Conservation (phyloP, 2,329 filamentous ascomycete genomes). For the Teratosphaeria zuluensis region DNA sequence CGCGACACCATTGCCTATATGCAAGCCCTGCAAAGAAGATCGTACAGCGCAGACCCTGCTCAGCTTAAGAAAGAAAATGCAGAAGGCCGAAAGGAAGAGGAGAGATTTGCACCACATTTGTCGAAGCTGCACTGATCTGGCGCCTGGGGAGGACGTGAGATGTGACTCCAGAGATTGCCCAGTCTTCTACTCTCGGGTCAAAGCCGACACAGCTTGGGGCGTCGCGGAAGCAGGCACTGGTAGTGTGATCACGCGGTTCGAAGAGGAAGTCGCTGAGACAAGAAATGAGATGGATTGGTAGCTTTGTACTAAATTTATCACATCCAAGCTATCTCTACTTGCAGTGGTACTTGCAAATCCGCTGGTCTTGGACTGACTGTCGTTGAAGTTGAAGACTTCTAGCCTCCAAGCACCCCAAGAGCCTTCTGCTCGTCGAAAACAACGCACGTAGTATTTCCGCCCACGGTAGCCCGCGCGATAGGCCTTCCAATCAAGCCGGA, state of each 20-base stretch:
- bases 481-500: slow-evolving; percentile 49
- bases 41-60: slow-evolving; percentile 53
- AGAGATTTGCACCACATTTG: slow-evolving; percentile 62
- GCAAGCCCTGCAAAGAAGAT: slow-evolving; percentile 44
- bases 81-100: slow-evolving; percentile 53
- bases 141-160: slow-evolving; percentile 64
- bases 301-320: not conserved
- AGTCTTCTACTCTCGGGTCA: slow-evolving; percentile 73
- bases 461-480: slow-evolving; percentile 3
- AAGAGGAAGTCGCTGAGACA: not conserved
- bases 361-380: not conserved
- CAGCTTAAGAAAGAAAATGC: slow-evolving; percentile 52
- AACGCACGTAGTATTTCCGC: slow-evolving; percentile 8
- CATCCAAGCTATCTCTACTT: not conserved
- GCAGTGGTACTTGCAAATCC: not conserved
- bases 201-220: slow-evolving; percentile 43
- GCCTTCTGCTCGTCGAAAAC: slow-evolving; percentile 4
- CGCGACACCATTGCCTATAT: slow-evolving; percentile 39
- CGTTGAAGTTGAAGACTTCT: not conserved
- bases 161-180: slow-evolving; percentile 91
- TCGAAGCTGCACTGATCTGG: slow-evolving; percentile 65
- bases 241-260: slow-evolving; percentile 21
- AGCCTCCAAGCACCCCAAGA: not conserved
- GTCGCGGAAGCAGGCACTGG: slow-evolving; percentile 30
- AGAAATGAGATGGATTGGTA: not conserved